Percentiles rank a stretch among this genome's conserved stretches.
Evolutionary conservation across 225 moss, liverwort and hornwort species (phyloP).

Genomic region (Lunularia cruciata): DNA sequence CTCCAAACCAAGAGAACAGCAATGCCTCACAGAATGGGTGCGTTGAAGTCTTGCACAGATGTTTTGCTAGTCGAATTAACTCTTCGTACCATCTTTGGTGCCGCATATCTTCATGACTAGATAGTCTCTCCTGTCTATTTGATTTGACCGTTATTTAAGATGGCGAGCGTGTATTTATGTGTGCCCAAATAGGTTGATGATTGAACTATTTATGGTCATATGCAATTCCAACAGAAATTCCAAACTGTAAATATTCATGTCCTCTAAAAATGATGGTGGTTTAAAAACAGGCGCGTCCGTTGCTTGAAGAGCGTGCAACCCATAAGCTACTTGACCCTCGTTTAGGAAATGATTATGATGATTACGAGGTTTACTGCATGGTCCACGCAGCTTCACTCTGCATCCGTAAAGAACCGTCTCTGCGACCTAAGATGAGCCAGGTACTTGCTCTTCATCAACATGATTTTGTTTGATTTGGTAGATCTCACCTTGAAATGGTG

Average conservation of each 20-base stretch:
- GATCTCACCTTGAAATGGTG: too few species aligned
- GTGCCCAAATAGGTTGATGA: too few species aligned
- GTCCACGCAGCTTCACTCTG: conserved; percentile 68
- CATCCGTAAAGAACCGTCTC: conserved; percentile 61
- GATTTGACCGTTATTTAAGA: neutral
- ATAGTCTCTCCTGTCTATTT: too few species aligned
- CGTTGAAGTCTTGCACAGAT: neutral
- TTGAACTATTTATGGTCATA: too few species aligned
- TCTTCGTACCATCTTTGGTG: neutral
- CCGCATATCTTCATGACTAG: neutral
- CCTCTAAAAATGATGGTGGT: too few species aligned
- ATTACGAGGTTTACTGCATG: conserved; percentile 70
- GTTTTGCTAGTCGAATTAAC: neutral
- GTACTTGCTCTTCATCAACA: conserved; percentile 15
- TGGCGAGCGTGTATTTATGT: too few species aligned
- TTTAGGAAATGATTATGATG: conserved; percentile 43
- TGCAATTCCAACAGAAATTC: too few species aligned
- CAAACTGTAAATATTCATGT: too few species aligned
- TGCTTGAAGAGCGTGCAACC: conserved; percentile 46
- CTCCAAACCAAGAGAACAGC: conserved; percentile 36
- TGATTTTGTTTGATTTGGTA: too few species aligned
- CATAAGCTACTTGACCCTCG: conserved; percentile 61
- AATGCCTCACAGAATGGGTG: conserved; percentile 80
- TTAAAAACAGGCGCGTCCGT: conserved; percentile 55
- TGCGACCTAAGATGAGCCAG: conserved; percentile 75